These are phyloP conservation scores for Mortierella sp. DNA, from an alignment of 371 early-diverging fungal species.

Conservation along the genomic window DNA sequence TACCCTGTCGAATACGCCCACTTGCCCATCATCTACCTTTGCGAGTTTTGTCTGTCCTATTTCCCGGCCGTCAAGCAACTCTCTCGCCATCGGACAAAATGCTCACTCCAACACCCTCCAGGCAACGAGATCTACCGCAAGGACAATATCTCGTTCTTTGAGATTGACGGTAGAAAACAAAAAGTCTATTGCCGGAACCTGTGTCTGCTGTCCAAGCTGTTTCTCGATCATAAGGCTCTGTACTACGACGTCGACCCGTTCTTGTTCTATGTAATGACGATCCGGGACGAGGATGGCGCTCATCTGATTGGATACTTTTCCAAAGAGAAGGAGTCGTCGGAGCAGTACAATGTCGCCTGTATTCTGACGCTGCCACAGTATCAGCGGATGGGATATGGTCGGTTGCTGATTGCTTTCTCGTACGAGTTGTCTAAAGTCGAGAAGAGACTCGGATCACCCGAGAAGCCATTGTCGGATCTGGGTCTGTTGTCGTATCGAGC, in stretches of 20 bases:
- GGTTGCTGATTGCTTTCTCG: conserved; percentile 96
- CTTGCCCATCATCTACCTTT: conserved; percentile 86
- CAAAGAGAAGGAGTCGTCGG: conserved; percentile 98
- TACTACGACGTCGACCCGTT: conserved; percentile 99
- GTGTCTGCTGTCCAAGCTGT: conserved; percentile 95
- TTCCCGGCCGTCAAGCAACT: conserved; percentile 79
- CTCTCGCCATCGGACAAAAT: conserved; percentile 82
- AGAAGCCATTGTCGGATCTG: conserved; percentile 99
- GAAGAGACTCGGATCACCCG: conserved; percentile 97
- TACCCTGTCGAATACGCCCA: conserved; percentile 90
- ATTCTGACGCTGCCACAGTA: conserved; percentile 99
- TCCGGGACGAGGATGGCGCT: conserved; percentile 84
- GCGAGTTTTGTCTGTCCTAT: conserved; percentile 94
- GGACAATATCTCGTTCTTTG: conserved; percentile 91
- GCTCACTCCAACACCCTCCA: conserved; percentile 93
- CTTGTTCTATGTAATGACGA: conserved; percentile 97
- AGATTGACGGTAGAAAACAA: conserved; percentile 94
- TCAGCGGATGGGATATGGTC: conserved; percentile 99
- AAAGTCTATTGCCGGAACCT: conserved; percentile 93
- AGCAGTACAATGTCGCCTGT: conserved; percentile 99
- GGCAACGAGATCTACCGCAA: conserved; percentile 95
- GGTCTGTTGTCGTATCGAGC: conserved; percentile 97
- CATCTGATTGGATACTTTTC: conserved; percentile 99
- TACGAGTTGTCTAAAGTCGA: conserved; percentile 98
- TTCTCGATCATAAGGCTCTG: conserved; percentile 99